Base-by-base conservation (phyloP, 1,139 yeast genomes). In the Candida mesenterica region DNA sequence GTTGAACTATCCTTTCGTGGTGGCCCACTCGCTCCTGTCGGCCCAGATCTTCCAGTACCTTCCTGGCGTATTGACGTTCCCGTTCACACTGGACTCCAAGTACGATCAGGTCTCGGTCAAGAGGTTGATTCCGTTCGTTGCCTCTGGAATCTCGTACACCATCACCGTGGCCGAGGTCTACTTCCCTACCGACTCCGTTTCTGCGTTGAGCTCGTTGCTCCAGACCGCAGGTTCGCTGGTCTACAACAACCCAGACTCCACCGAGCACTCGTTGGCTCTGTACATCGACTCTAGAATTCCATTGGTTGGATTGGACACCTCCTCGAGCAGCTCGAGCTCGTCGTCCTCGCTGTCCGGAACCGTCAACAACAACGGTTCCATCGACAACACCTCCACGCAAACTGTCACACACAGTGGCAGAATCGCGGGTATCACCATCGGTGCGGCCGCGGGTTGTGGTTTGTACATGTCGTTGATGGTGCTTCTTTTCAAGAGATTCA, bases 161-260 rank as follows among this genome's bases (percentile, higher is more conserved):
- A 81, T 82, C 37, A 80, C 90, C 1, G 84, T 84, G 42, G 92
- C 92, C 13, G 86, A 81, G 55, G 84, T 82, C 36, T 82, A 79
- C 52, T 82, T 81, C 68, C 87, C 87, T 31, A 55, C 62, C n/a
- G 57, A 57, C 10, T 61, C 72, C 12, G 65, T 80, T 13, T 51
- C 53, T 10, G 54, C 63, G 0, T 66, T 84, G 47, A 72, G 73
- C 38, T 54, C 55, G 24, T 57, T 66, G 31, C 57, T 84, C 28
- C 58, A 62, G 33, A 60, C 75, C 40, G 34, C 63, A 0, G 49
- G 59, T 10, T 81, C 89, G 5, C 41, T 46, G 20, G 49, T 84
- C 28, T 83, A 78, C 57, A 48, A 65, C 32, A 75, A 76, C 46
- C 66, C 75, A 10, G 71, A 69, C 38, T 47, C 65, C 1, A 69